A percentile compares a stretch with the other conserved stretches of the same genome.
Conservation (phyloP, 2,329 filamentous ascomycete genomes). For the Salinomyces thailandicus region DNA sequence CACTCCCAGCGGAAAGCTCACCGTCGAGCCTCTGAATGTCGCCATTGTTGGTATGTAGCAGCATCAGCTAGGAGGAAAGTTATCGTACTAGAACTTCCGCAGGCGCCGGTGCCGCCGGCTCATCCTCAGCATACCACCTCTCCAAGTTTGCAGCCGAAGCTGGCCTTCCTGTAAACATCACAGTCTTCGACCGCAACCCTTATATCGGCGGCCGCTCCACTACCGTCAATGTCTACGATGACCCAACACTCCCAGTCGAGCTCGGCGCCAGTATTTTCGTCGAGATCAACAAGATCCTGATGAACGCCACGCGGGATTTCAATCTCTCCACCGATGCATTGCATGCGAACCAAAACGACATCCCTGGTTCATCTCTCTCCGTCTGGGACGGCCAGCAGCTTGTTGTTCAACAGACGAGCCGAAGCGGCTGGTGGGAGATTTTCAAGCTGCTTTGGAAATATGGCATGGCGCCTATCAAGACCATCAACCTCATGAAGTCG, state of each 20-base stretch:
- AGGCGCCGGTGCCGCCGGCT: conserved; percentile 84
- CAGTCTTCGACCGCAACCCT: conserved; percentile 69
- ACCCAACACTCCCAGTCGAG: conserved; percentile 61
- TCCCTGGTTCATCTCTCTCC: conserved; percentile 50
- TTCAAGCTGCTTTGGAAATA: conserved; percentile 78
- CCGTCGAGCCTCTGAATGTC: conserved; percentile 6
- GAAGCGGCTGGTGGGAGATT: conserved; percentile 66
- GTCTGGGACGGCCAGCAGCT: conserved; percentile 78
- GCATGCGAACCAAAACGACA: conserved; percentile 33
- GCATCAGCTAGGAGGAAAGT: background rate
- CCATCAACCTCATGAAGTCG: conserved; percentile 59
- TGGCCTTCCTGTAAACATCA: conserved; percentile 61
- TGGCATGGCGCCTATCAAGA: conserved; percentile 61
- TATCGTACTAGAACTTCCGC: background rate
- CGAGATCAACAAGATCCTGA: conserved; percentile 68
- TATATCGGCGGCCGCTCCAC: conserved; percentile 79
- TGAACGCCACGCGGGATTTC: conserved; percentile 60
- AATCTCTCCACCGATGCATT: conserved; percentile 45
- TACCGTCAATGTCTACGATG: conserved; percentile 66
- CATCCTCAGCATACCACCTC: conserved; percentile 78
- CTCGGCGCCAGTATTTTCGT: conserved; percentile 91
- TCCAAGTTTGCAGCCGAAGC: conserved; percentile 55
- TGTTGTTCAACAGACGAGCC: conserved; percentile 54
- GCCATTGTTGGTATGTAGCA: conserved; percentile 9
- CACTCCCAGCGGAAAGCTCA: background rate